Percentiles rank a stretch among this genome's conserved stretches.
Conservation (phyloP, 176 grass and related monocot genomes). For the Elymus sibiricus region DNA sequence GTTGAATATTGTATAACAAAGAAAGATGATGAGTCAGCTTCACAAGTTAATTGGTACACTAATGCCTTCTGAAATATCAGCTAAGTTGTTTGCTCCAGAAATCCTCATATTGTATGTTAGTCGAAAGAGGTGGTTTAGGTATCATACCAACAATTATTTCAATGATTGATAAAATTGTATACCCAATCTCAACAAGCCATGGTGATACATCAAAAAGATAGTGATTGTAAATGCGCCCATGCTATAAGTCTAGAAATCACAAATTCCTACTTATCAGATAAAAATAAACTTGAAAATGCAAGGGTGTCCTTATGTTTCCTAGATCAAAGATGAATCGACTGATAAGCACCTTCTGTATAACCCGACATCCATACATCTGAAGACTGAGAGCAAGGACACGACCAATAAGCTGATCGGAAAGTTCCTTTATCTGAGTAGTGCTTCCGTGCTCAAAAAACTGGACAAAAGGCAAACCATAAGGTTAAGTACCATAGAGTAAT, state of each 20-base stretch:
- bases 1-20: not conserved
- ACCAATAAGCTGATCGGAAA: conserved; percentile 57
- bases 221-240: not conserved
- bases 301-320: not conserved
- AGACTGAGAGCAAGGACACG: conserved; percentile 82
- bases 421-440: conserved; percentile 69
- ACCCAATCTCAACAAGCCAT: too few species aligned
- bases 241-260: not conserved
- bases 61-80: too few species aligned
- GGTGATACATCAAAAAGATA: too few species aligned
- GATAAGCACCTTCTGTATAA: conserved; percentile 82
- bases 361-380: conserved; percentile 94
- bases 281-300: not conserved
- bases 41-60: too few species aligned
- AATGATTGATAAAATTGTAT: too few species aligned
- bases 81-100: too few species aligned
- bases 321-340: not conserved
- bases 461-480: conserved; percentile 9
- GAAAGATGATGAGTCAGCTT: not conserved
- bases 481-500: not conserved
- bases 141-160: too few species aligned
- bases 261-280: not conserved
- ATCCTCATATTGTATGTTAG: not conserved
- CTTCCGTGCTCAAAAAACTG: conserved; percentile 97
- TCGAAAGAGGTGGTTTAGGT: too few species aligned